These are phyloP conservation scores for Malassezia caprae DNA, from an alignment of 1,284 basidiomycete genomes.

Conservation along the genomic window DNA sequence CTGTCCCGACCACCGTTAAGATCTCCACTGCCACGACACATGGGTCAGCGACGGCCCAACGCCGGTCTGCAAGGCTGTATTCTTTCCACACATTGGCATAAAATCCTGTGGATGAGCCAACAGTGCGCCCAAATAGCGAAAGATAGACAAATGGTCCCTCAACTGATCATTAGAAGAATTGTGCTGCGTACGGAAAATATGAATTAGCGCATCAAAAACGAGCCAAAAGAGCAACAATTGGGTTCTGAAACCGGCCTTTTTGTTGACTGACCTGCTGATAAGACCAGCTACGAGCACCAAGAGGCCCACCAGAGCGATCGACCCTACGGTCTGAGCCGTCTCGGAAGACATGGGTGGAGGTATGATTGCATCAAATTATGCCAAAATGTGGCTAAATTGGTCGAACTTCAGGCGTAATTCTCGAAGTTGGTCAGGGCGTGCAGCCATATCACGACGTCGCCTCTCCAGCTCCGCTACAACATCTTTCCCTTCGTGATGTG, in stretches of 20 bases:
- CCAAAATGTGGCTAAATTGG: neutral
- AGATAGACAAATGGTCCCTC: constrained; percentile 40
- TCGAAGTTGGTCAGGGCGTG: neutral
- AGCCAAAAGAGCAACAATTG: constrained; percentile 33
- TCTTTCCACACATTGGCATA: constrained; percentile 39
- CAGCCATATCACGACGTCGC: neutral
- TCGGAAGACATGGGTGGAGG: neutral
- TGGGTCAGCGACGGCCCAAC: constrained; percentile 35
- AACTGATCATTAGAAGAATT: constrained; percentile 6
- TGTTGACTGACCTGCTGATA: neutral
- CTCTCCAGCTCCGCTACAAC: neutral
- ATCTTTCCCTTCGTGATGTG: neutral
- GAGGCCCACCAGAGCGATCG: neutral
- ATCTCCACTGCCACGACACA: constrained; percentile 35
- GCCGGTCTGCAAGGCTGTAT: constrained; percentile 32
- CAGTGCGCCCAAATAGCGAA: constrained; percentile 23
- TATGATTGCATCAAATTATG: neutral
- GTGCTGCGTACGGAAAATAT: constrained; percentile 19
- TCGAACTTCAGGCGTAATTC: neutral
- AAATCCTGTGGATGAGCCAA: constrained; percentile 25
- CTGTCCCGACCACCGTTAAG: constrained; percentile 32
- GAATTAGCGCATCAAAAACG: constrained; percentile 36
- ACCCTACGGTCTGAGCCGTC: neutral
- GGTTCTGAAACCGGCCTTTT: neutral
- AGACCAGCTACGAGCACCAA: neutral